A percentile compares a stretch with the other conserved stretches of the same genome.
phyloP scores from a whole-genome alignment of 2,329 filamentous ascomycete genomes.

The Apiospora aurea region DNA sequence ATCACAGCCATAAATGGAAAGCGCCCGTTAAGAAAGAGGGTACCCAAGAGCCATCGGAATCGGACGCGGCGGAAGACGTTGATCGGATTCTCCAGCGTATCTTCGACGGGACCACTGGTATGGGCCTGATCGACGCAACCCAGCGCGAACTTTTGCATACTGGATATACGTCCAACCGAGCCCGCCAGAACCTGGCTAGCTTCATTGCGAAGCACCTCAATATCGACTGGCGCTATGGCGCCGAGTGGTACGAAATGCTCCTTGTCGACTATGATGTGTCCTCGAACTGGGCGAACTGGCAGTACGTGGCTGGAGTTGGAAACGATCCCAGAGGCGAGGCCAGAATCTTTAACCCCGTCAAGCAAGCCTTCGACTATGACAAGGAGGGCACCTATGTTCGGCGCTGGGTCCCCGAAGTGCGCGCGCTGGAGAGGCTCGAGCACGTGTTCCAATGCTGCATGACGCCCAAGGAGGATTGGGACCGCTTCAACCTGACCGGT shows the following conservation, averaged over 20 bases:
- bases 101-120: slow-evolving; percentile 73
- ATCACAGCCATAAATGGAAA: slow-evolving; percentile 57
- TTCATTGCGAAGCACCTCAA: slow-evolving; percentile 76
- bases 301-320: slow-evolving; percentile 80
- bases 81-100: slow-evolving; percentile 62
- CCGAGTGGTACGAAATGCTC: slow-evolving; percentile 82
- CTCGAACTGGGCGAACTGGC: slow-evolving; percentile 85
- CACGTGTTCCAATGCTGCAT: slow-evolving; percentile 77
- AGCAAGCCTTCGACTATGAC: slow-evolving; percentile 82
- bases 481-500: slow-evolving; percentile 61
- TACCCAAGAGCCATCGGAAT: slow-evolving; percentile 43
- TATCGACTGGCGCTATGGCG: slow-evolving; percentile 82
- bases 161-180: slow-evolving; percentile 79
- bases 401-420: slow-evolving; percentile 76
- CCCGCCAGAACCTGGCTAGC: slow-evolving; percentile 77
- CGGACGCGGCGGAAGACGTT: slow-evolving; percentile 52
- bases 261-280: slow-evolving; percentile 79
- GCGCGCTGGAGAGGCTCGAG: slow-evolving; percentile 57
- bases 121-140: slow-evolving; percentile 79
- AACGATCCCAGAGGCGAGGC: slow-evolving; percentile 77
- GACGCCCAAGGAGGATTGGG: slow-evolving; percentile 63
- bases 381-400: slow-evolving; percentile 72
- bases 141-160: slow-evolving; percentile 78
- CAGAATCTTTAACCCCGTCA: slow-evolving; percentile 82
- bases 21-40: slow-evolving; percentile 42